Conservation (phyloP, 306 rosid genomes). For the Sicyos baderoa region DNA sequence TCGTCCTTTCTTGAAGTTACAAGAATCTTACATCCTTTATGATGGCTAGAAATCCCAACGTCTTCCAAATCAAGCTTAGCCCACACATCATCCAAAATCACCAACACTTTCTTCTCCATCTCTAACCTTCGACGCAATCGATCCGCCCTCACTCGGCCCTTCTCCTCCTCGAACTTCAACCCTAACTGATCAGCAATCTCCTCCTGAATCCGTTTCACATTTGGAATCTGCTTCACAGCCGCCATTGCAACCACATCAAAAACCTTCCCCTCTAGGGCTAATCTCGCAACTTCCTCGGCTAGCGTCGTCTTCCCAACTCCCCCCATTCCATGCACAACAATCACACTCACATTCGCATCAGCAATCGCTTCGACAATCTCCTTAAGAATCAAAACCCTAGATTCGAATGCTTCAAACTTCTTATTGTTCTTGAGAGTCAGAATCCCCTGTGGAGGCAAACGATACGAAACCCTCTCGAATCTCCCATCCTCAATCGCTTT, state of each 20-base stretch:
- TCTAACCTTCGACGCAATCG: conserved; percentile 14
- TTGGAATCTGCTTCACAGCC: conserved; percentile 15
- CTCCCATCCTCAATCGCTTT: neutral
- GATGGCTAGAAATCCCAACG: conserved; percentile 12
- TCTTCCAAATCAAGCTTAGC: conserved; percentile 10
- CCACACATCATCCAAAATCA: conserved; percentile 23
- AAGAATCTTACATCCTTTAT: conserved; percentile 21
- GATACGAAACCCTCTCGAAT: neutral
- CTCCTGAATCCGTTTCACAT: conserved; percentile 11
- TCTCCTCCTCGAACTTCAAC: conserved; percentile 2
- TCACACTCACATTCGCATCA: conserved; percentile 9
- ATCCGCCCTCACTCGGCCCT: neutral
- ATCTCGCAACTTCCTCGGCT: conserved; percentile 11
- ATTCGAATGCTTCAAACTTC: conserved; percentile 20
- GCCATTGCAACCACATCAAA: conserved; percentile 19
- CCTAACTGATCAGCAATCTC: conserved; percentile 20
- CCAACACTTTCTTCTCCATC: conserved; percentile 4
- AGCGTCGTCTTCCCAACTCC: conserved; percentile 28
- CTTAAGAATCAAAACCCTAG: conserved; percentile 13
- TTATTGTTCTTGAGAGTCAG: neutral
- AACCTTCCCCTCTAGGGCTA: conserved; percentile 10
- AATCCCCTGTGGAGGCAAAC: neutral
- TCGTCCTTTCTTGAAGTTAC: conserved; percentile 14
- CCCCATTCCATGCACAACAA: conserved; percentile 22
- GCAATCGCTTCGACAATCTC: conserved; percentile 18